Percentiles rank a stretch among this genome's conserved stretches.
phyloP scores from a whole-genome alignment of 495 filamentous ascomycete species.

The Glarea lozoyensis region DNA sequence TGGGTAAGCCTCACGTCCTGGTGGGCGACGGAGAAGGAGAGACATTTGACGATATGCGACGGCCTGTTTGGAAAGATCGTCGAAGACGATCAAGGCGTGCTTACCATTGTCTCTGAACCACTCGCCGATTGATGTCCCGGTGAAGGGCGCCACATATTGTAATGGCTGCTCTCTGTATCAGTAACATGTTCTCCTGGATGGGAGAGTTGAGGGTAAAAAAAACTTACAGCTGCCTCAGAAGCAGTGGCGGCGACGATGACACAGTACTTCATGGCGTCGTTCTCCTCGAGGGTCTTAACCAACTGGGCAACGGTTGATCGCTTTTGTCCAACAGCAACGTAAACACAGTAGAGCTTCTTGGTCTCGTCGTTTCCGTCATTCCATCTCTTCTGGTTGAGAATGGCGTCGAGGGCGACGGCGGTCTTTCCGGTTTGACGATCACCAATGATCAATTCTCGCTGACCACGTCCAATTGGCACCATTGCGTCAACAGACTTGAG shows the following conservation, averaged over 20 bases:
- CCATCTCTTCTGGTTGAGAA: slow-evolving; percentile 99
- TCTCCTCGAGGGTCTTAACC: slow-evolving; percentile 99
- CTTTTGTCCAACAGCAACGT: slow-evolving; percentile 99
- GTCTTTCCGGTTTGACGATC: slow-evolving; percentile 99
- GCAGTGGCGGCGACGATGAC: slow-evolving; percentile 93
- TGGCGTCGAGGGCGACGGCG: slow-evolving; percentile 95
- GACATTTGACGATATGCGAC: slow-evolving; percentile 99
- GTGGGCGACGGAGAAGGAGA: slow-evolving; percentile 95
- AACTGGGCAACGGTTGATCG: slow-evolving; percentile 98
- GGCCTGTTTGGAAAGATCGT: slow-evolving; percentile 98
- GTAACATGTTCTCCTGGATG: too few relatives aligned
- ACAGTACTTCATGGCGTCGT: slow-evolving; percentile 98
- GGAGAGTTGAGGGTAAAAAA: neutral
- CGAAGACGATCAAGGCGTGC: slow-evolving; percentile 89
- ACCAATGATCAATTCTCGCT: slow-evolving; percentile 99
- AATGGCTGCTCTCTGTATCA: slow-evolving; percentile 46
- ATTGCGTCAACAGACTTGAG: slow-evolving; percentile 99
- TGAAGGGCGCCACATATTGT: slow-evolving; percentile 96
- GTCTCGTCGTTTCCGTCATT: slow-evolving; percentile 79
- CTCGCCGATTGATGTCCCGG: slow-evolving; percentile 72
- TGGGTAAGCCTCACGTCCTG: slow-evolving; percentile 99
- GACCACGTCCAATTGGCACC: slow-evolving; percentile 99
- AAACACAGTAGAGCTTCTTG: slow-evolving; percentile 99
- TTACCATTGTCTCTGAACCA: slow-evolving; percentile 87
- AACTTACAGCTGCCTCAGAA: slow-evolving; percentile 92